Evolutionary conservation across 1,284 basidiomycete species (phyloP).

Genomic region (Ceratobasidium sp.): DNA sequence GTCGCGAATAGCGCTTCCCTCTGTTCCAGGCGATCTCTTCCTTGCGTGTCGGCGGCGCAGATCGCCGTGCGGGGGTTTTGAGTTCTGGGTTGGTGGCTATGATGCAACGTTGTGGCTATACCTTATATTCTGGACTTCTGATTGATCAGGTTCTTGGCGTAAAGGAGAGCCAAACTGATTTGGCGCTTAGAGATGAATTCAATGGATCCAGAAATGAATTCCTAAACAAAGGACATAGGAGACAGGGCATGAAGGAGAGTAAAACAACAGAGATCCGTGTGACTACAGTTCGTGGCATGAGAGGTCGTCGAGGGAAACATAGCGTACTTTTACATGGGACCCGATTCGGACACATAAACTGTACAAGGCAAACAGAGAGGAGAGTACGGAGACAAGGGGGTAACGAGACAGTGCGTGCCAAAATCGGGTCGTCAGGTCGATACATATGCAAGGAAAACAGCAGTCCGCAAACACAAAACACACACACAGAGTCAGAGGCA

Average conservation of each 20-base stretch:
- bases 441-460: neutral
- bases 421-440: constrained; percentile 29
- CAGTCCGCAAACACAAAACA: constrained; percentile 5
- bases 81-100: constrained; percentile 13
- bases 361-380: constrained; percentile 19
- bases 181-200: neutral
- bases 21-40: neutral
- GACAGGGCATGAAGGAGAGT: constrained; percentile 2
- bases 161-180: constrained; percentile 1
- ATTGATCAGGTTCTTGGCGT: too few species aligned
- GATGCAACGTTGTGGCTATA: constrained; percentile 1
- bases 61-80: constrained; percentile 28
- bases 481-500: neutral
- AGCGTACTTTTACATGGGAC: constrained; percentile 25
- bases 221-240: constrained; percentile 15
- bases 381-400: constrained; percentile 23
- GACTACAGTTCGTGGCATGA: constrained; percentile 17
- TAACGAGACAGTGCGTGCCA: constrained; percentile 19
- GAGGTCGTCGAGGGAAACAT: neutral
- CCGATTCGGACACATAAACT: constrained; percentile 27
- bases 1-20: neutral
- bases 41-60: neutral
- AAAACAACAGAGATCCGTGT: neutral
- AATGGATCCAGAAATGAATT: constrained; percentile 20
- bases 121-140: neutral